These are phyloP conservation scores for Skeletonema grethae DNA, from an alignment of 108 stramenopile genomes.

Conservation along the genomic window DNA sequence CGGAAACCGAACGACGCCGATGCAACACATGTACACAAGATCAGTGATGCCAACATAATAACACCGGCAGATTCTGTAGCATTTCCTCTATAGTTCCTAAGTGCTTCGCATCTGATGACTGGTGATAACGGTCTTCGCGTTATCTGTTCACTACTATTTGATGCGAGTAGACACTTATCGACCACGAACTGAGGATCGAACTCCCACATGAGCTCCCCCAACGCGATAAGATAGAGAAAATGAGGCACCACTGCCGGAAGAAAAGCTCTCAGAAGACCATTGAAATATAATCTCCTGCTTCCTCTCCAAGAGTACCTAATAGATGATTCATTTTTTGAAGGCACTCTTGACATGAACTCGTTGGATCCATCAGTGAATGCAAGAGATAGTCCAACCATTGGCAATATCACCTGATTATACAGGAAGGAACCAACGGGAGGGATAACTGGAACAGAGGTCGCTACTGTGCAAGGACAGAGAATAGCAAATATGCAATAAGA, in stretches of 20 bases:
- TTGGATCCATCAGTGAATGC: conserved; percentile 56
- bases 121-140: conserved; percentile 3
- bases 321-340: conserved; percentile 79
- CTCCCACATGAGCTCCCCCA: conserved; percentile 49
- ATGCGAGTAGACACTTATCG: conserved; percentile 18
- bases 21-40: conserved; percentile 56
- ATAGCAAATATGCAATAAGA: conserved; percentile 65
- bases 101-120: conserved; percentile 67
- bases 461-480: conserved; percentile 65
- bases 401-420: conserved; percentile 66
- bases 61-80: conserved; percentile 55
- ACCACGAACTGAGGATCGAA: conserved; percentile 36
- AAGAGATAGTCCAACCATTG: conserved; percentile 70
- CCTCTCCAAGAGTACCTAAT: conserved; percentile 66
- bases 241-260: conserved; percentile 69
- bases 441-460: conserved; percentile 60
- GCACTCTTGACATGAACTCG: conserved; percentile 76
- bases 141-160: not conserved
- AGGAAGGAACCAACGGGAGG: conserved; percentile 68
- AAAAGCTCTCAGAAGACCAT: conserved; percentile 54
- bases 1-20: conserved; percentile 73
- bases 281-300: conserved; percentile 47
- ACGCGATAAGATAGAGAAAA: conserved; percentile 65
- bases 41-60: conserved; percentile 60
- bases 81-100: conserved; percentile 62